Evolutionary conservation across 805 yeast species (phyloP).

Genomic region (Saturnispora serradocipensis): DNA sequence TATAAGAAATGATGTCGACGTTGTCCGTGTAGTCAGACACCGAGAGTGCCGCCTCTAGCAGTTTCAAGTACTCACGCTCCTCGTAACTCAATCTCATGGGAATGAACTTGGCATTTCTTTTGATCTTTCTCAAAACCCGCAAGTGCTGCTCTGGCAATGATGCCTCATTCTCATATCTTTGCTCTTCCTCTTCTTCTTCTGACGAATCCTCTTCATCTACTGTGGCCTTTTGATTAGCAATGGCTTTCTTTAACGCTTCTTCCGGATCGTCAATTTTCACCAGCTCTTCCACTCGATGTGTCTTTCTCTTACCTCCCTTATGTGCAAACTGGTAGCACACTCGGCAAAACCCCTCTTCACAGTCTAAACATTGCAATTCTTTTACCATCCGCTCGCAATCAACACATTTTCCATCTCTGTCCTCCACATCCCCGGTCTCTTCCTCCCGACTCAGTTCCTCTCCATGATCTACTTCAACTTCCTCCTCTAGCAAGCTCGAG

Average conservation of each 20-base stretch:
- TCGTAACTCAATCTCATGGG: conserved; percentile 61
- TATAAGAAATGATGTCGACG: conserved; percentile 60
- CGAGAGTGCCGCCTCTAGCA: conserved; percentile 66
- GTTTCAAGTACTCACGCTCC: conserved; percentile 58
- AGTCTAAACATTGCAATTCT: conserved; percentile 50
- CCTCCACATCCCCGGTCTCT: conserved; percentile 14
- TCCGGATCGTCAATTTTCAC: conserved; percentile 12
- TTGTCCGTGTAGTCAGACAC: conserved; percentile 76
- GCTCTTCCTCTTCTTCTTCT: conserved; percentile 13
- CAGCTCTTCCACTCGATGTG: conserved; percentile 29
- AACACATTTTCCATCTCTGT: conserved; percentile 34
- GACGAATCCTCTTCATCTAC: conserved; percentile 11
- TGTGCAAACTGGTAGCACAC: conserved; percentile 65
- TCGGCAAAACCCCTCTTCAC: conserved; percentile 60
- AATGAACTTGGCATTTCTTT: conserved; percentile 42
- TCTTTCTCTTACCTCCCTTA: conserved; percentile 53
- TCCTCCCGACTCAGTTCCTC: neutral
- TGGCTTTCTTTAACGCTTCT: conserved; percentile 14
- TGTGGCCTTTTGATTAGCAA: conserved; percentile 13
- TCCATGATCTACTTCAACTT: conserved; percentile 10
- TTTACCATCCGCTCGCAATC: conserved; percentile 71
- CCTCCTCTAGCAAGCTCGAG: conserved; percentile 21
- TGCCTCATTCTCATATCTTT: conserved; percentile 9
- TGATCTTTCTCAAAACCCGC: conserved; percentile 29
- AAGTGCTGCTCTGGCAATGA: conserved; percentile 13